Conservation (phyloP, 371 early-diverging fungal species). For the Dipsacomyces acuminosporus region DNA sequence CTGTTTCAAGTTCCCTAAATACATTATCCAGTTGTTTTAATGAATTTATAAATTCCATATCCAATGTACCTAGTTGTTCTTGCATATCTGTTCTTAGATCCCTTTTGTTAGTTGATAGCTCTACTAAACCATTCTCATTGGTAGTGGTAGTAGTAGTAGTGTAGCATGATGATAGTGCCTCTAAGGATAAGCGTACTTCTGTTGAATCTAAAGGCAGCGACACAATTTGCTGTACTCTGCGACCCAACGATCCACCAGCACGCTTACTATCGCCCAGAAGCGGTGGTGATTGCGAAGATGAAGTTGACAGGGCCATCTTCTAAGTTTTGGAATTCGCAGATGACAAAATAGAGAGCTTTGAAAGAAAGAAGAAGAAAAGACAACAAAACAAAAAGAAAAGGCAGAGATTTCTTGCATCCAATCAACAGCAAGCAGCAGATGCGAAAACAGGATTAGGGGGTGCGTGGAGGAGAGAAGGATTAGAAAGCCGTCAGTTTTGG, state of each 20-base stretch:
- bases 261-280: too few relatives aligned
- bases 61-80: conserved; percentile 6
- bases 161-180: conserved; percentile 20
- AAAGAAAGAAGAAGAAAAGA: too few relatives aligned
- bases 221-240: conserved; percentile 29
- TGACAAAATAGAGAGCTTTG: too few relatives aligned
- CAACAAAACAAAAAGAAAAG: too few relatives aligned
- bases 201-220: conserved; percentile 21
- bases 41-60: conserved; percentile 22
- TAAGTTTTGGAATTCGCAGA: too few relatives aligned
- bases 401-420: too few relatives aligned
- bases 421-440: too few relatives aligned
- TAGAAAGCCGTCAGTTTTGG: too few relatives aligned
- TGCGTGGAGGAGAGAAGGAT: too few relatives aligned
- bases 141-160: not conserved
- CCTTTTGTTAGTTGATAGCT: conserved; percentile 12
- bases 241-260: conserved; percentile 23
- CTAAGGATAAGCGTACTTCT: conserved; percentile 16
- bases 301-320: too few relatives aligned
- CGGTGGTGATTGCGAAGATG: not conserved
- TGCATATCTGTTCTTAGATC: conserved; percentile 37
- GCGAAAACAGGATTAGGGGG: too few relatives aligned
- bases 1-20: conserved; percentile 18
- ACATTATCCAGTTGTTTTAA: conserved; percentile 12
- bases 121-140: not conserved